Conservation (phyloP, 805 yeast species). For the Yarrowia porcina region DNA sequence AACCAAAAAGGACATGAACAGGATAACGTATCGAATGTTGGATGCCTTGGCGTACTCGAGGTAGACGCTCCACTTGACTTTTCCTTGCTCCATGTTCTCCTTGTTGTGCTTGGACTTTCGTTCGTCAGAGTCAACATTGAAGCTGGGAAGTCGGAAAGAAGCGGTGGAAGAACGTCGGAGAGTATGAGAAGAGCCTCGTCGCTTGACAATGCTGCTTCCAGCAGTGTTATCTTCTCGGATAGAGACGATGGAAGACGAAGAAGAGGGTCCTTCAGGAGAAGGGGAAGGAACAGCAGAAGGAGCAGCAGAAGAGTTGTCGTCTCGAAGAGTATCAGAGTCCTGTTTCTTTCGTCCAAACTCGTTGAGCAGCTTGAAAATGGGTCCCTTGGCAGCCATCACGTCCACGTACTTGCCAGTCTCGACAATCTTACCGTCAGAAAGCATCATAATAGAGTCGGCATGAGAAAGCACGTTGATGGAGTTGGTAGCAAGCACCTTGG, state of each 20-base stretch:
- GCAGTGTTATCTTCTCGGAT: neutral
- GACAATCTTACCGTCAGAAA: conserved; percentile 48
- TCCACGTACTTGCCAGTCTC: conserved; percentile 39
- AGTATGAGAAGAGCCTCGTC: conserved; percentile 36
- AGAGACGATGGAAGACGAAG: conserved; percentile 24
- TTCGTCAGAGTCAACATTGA: conserved; percentile 33
- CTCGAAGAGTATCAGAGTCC: neutral
- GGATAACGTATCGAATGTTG: conserved; percentile 59
- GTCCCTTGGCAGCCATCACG: conserved; percentile 33
- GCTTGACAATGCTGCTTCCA: neutral
- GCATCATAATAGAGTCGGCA: conserved; percentile 67
- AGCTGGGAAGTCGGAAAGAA: conserved; percentile 44
- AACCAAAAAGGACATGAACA: conserved; percentile 57
- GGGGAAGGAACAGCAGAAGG: conserved; percentile 28
- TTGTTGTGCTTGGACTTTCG: conserved; percentile 38
- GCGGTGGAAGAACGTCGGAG: conserved; percentile 63
- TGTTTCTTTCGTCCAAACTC: conserved; percentile 33
- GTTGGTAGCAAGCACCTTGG: conserved; percentile 81
- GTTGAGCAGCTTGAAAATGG: conserved; percentile 31
- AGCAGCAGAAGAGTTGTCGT: conserved; percentile 13
- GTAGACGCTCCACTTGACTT: conserved; percentile 86
- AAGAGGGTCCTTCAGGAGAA: conserved; percentile 7
- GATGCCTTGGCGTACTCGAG: conserved; percentile 83
- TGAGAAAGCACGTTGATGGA: conserved; percentile 74
- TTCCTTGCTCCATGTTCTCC: conserved; percentile 89